Base-by-base conservation (phyloP, 768 basidiomycete species). In the Trametes maxima region DNA sequence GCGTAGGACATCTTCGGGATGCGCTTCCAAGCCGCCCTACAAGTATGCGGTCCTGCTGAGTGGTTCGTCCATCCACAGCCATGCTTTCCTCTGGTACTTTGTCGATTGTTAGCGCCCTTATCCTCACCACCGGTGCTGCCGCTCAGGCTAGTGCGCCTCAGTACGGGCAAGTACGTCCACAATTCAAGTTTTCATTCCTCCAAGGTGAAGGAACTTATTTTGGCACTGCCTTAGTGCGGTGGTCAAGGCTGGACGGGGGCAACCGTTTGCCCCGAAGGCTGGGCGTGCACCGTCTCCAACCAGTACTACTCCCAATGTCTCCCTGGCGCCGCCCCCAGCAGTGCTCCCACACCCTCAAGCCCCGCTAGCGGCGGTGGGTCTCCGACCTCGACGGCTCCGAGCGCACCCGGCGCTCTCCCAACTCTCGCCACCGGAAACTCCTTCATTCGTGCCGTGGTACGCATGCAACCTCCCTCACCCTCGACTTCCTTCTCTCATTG, bases 391-490 rank as follows among this genome's bases (percentile, higher is more conserved):
- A 68, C 28, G 28, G 28, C 68, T 8, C 54, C 66, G n/a, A 67
- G 68, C 5, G 65, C 70, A 4, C 66, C 72, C 7, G 68, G 67
- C 42, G 64, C 66, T 4, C 71, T 71, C 1, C 46, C 81, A 2
- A 85, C 84, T 3, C 78, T 85, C 24, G 70, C 72, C 7, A 69
- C 83, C 13, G 79, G 79, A 6, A 78, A 81, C 60, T 81, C 81
- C 10, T 86, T 84, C 76, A 82, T 87, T 63, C 81, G 83, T 59
- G 80, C 83, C 10, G 83, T 83, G 21, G 82, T 83, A 67, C 57
- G 81, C 73, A 13, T 21, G 3, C 22, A 17, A 35, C 2, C 25
- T 40, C 28, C 42, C 36, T 43, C 10, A 35, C 40, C 36, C 42
- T 35, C 43, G 1, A 22, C 48, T 16, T 0, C n/a, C 44, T 22